Evolutionary conservation across 2,329 filamentous ascomycete species (phyloP).

Genomic region (Fusarium tuaranense): DNA sequence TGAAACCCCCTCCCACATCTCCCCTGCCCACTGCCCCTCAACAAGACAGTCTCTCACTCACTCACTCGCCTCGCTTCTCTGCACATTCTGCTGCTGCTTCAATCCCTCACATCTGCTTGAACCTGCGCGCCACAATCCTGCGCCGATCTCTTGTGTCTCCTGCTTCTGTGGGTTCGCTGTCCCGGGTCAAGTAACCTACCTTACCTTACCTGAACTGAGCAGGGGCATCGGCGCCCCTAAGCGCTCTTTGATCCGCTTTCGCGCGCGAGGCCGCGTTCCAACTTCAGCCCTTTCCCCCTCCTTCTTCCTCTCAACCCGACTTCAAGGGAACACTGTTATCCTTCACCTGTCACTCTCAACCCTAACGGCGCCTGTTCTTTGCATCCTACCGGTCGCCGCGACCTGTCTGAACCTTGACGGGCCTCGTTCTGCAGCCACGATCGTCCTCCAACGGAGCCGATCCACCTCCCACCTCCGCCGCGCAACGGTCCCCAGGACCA

Average conservation of each 20-base stretch:
- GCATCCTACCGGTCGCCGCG: slow-evolving; percentile 14
- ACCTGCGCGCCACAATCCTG: slow-evolving; percentile 33
- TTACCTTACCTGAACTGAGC: slow-evolving; percentile 28
- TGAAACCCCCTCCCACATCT: slow-evolving; percentile 12
- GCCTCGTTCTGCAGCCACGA: slow-evolving; percentile 32
- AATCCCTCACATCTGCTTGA: slow-evolving; percentile 10
- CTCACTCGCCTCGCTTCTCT: neutral
- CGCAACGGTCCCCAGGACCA: slow-evolving; percentile 43
- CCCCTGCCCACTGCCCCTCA: neutral
- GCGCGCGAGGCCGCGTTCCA: slow-evolving; percentile 41
- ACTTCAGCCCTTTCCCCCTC: slow-evolving; percentile 43
- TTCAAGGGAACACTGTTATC: slow-evolving; percentile 28
- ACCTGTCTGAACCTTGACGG: slow-evolving; percentile 19
- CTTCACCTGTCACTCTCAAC: slow-evolving; percentile 14
- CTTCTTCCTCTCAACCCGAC: slow-evolving; percentile 29
- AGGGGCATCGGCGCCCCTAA: slow-evolving; percentile 39
- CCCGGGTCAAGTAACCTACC: slow-evolving; percentile 21
- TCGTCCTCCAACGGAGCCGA: slow-evolving; percentile 25
- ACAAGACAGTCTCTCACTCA: neutral
- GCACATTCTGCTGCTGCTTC: neutral
- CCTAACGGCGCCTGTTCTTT: neutral
- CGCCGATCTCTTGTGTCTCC: slow-evolving; percentile 17
- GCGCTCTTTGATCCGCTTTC: slow-evolving; percentile 43
- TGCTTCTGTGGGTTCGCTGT: slow-evolving; percentile 25
- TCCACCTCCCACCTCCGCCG: slow-evolving; percentile 31